Base-by-base conservation (phyloP, 2,329 filamentous ascomycete species). In the Tolypocladium paradoxum region DNA sequence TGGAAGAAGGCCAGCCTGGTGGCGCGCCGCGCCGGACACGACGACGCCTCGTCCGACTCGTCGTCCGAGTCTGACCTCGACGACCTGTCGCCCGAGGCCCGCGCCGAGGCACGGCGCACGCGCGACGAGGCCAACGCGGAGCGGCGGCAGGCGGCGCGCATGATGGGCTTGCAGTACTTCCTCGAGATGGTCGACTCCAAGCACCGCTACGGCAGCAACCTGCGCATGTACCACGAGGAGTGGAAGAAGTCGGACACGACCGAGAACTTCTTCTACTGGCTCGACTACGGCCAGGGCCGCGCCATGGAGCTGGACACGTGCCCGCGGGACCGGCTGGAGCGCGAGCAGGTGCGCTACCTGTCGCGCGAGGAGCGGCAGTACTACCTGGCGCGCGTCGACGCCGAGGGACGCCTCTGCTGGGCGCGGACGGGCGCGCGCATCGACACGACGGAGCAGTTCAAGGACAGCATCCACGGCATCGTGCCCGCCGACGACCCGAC, bases 231-330 rank as follows among this genome's bases (percentile, higher is more conserved):
- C 61, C 91, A 96, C 63, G 81, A 83, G 55, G 82, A 87, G 58
- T 96, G 91, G 91, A 90, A 90, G 67, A 81, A 79, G 55, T 75
- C 82, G 1, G 75, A 87, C 31, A 92, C 89, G 0, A 80, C 83
- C 5, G 86, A 96, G 65, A 95, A 93, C 64, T 96, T 91, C 76
- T 96, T 96, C 67, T 92, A 90, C 70, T 96, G 91, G 90, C 75
- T 96, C 1, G 91, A 96, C 65, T 76, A 87, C 54, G 91, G 91
- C 6, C 84, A 85, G 49, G 91, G 91, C 0, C 82, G 75, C 59
- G 68, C 79, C 38, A 65, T 93, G 45, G 85, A 92, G 57, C 72
- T 92, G 14, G 78, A 82, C 4, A 77, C 81, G 0, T 90, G 90
- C 57, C 84, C 89, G 1, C 77, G 91, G 36, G 84, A 88, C 55